Evolutionary conservation across 2,329 filamentous ascomycete genomes (phyloP), one percentile per base, ranked within the genome.

Genomic region (Chaetomium globosum): DNA sequence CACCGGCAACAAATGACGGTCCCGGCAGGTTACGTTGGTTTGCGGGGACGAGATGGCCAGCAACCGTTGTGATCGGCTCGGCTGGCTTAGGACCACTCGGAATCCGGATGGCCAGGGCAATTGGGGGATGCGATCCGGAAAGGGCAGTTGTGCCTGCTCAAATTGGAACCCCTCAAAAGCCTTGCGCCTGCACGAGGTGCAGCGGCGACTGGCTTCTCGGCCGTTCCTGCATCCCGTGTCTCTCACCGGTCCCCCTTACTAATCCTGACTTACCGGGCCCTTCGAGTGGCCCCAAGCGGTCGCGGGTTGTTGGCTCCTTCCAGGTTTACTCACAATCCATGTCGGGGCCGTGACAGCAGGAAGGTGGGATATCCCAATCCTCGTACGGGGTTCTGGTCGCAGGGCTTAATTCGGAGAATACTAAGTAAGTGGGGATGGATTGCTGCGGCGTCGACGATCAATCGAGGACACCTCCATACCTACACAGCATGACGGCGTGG

Each of bases 211-310:
- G 61, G 52, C 12, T 39, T 9, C 49, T 51, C 43, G 19, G 53
- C 49, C 57, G 57, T 61, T 65, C 61, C 61, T 64, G 61, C 61
- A 64, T 53, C 61, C 48, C 30, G 55, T 12, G 60, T 55, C 26
- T 36, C 59, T 33, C 59, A 64, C 55, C 48, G 55, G 61, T 59
- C 36, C n/a, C 55, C n/a, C 54, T 55, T 19, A 30, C 7, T 30
- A 61, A 61, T 55, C 19, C 16, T 55, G 23, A 54, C 59, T 53
- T 39, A 48, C 23, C 31, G 8, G 59, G 58, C 23, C 56, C 36
- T 58, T 58, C 39, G 23, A n/a, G 10, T 48, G 9, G 36, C 36
- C 36, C 3, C 36, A 28, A 48, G 55, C 13, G 21, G 19, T 36
- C 7, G 36, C 12, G 13, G 4, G 33, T 16, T 39, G 46, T 48